phyloP scores from a whole-genome alignment of 495 filamentous ascomycete species.

The Pyrenula massariospora region DNA sequence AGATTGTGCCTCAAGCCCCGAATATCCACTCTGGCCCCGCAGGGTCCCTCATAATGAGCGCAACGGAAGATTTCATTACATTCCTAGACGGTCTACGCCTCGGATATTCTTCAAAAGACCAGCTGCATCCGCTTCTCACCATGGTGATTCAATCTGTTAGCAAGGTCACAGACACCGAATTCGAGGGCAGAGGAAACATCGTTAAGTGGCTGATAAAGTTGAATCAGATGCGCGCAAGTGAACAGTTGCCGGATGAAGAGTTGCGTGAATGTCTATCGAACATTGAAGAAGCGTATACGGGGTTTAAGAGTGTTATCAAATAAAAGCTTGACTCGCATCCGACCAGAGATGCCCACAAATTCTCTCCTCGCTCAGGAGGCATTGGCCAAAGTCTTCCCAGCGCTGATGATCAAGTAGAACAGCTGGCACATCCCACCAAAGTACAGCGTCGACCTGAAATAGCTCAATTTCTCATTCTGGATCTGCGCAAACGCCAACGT shows the following conservation, averaged over 20 bases:
- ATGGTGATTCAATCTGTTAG: constrained; percentile 95
- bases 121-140: constrained; percentile 81
- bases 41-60: constrained; percentile 68
- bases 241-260: constrained; percentile 80
- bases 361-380: not conserved
- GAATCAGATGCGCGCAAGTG: constrained; percentile 93
- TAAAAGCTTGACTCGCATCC: no score
- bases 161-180: constrained; percentile 86
- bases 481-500: constrained; percentile 16
- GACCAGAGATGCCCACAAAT: no score
- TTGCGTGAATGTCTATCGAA: constrained; percentile 77
- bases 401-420: constrained; percentile 6
- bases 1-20: constrained; percentile 14
- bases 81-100: constrained; percentile 89
- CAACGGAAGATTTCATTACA: constrained; percentile 97
- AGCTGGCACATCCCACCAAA: constrained; percentile 1
- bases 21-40: constrained; percentile 38
- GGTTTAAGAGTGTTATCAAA: constrained; percentile 67
- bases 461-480: not conserved
- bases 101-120: constrained; percentile 84
- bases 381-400: constrained; percentile 7
- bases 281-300: constrained; percentile 82
- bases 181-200: constrained; percentile 90
- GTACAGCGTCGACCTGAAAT: constrained; percentile 2
- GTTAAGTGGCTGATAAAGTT: constrained; percentile 95